These are phyloP conservation scores for Colletotrichum cereale DNA, from an alignment of 2,329 filamentous ascomycete genomes.

Conservation along the genomic window DNA sequence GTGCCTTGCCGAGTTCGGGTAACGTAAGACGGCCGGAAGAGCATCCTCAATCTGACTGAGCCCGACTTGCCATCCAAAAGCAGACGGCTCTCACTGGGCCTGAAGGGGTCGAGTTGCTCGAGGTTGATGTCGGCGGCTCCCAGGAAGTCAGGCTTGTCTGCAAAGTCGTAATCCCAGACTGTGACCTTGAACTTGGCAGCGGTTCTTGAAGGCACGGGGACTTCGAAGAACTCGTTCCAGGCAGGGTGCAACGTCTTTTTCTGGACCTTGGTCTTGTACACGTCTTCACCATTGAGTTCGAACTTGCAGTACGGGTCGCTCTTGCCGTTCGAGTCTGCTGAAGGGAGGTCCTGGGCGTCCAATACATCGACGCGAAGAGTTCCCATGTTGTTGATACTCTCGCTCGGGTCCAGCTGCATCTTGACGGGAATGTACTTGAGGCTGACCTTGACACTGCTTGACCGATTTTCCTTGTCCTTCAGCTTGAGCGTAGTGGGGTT, in stretches of 20 bases:
- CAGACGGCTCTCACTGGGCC: conserved; percentile 79
- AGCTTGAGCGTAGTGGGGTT: conserved; percentile 87
- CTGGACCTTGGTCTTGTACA: conserved; percentile 94
- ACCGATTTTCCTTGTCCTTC: conserved; percentile 80
- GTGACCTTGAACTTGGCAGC: conserved; percentile 85
- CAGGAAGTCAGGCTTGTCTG: conserved; percentile 92
- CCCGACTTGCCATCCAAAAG: conserved; percentile 91
- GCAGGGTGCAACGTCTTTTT: conserved; percentile 96
- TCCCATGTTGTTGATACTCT: conserved; percentile 99
- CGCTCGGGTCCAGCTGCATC: conserved; percentile 93
- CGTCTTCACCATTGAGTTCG: conserved; percentile 85
- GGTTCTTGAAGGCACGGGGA: conserved; percentile 84
- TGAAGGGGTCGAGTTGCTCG: conserved; percentile 86
- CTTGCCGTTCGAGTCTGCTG: conserved; percentile 95
- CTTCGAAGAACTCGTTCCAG: conserved; percentile 98
- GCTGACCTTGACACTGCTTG: conserved; percentile 88
- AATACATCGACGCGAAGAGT: conserved; percentile 93
- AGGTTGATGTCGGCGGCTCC: conserved; percentile 83
- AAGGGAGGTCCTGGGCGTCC: conserved; percentile 87
- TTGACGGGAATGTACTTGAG: conserved; percentile 94
- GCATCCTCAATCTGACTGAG: conserved; percentile 81
- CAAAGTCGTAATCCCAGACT: conserved; percentile 97
- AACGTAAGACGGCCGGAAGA: conserved; percentile 95
- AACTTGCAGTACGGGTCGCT: conserved; percentile 98
- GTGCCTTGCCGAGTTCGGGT: conserved; percentile 88